Base-by-base conservation (phyloP, 2,329 filamentous ascomycete genomes). In the Lasiodiplodia theobromae region DNA sequence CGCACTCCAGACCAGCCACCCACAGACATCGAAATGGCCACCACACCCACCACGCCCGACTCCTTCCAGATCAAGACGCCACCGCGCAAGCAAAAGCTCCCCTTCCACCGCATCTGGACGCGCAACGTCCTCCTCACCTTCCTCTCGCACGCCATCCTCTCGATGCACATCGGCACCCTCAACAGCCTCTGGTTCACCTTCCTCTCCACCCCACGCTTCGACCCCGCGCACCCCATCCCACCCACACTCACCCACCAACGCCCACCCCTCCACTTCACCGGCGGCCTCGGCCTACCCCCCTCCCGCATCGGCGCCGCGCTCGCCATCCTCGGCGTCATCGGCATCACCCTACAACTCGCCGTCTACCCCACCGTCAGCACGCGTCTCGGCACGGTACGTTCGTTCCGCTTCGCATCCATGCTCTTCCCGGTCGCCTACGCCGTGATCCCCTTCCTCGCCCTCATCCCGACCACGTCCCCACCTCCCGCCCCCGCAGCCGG, bases 111-210 rank as follows among this genome's bases (percentile, higher is more conserved):
- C 18, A 84, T 85, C 44, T 85, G 80, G 80, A 85, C 83, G 0
- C 74, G 72, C 12, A 84, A 84, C 68, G 77, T 85, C 4, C 71
- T 83, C 60, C 73, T 78, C 62, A 83, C 82, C 0, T 74, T 85
- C 5, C 72, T 81, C 7, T 77, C 82, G 0, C 82, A 85, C 68
- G 82, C 79, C 14, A 71, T 83, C 25, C 77, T 85, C 4, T 80
- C 82, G 8, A 79, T 82, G 75, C 83, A 85, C 69, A 79, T 85
- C 23, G 82, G 83, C 5, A 83, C 81, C 1, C 85, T 85, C 77
- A 83, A 80, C 73, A 81, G 78, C 34, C 75, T 85, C 38, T 85
- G 82, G 82, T 85, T 83, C 71, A 80, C 84, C 65, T 85, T 83
- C 71, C 80, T 85, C 38, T 84, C 82, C 2, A 80, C 82, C 4